Conservation (phyloP, 371 early-diverging fungal genomes). For the Homolaphlyctis polyrhiza region DNA sequence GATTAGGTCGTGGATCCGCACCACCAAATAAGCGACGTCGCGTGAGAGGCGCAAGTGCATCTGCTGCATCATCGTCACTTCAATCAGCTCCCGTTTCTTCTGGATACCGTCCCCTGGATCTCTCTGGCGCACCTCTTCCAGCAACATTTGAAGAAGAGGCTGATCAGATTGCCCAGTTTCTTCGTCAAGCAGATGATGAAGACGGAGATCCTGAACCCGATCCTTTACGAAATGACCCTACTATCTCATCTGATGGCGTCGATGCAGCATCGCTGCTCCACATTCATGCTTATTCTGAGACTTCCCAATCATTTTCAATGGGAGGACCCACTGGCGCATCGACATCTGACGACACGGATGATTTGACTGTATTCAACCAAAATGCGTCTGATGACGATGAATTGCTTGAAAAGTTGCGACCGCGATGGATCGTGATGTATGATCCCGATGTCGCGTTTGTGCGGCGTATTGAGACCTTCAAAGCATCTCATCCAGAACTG, state of each 20-base stretch:
- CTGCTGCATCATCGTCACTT: constrained; percentile 12
- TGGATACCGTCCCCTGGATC: background rate
- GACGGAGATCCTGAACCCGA: background rate
- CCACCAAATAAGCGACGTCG: constrained; percentile 76
- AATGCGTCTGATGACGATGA: constrained; percentile 24
- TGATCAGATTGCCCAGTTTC: constrained; percentile 35
- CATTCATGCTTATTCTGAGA: background rate
- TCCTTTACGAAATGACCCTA: background rate
- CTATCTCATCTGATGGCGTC: background rate
- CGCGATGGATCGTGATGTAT: constrained; percentile 82
- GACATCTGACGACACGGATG: background rate
- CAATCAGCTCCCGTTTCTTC: background rate
- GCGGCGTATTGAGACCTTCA: constrained; percentile 72
- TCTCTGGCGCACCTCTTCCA: constrained; percentile 1
- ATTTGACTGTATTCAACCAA: background rate
- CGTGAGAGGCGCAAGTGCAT: constrained; percentile 62
- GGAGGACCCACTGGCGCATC: background rate
- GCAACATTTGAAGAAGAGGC: constrained; percentile 43
- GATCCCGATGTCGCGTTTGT: constrained; percentile 85
- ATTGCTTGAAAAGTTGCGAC: constrained; percentile 63
- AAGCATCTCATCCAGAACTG: constrained; percentile 53
- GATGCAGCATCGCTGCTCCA: background rate
- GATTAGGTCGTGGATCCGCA: too few relatives aligned
- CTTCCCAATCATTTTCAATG: too few relatives aligned
- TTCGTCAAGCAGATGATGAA: constrained; percentile 9